phyloP scores from a whole-genome alignment of 495 filamentous ascomycete genomes.

The Polyplosphaeria fusca region DNA sequence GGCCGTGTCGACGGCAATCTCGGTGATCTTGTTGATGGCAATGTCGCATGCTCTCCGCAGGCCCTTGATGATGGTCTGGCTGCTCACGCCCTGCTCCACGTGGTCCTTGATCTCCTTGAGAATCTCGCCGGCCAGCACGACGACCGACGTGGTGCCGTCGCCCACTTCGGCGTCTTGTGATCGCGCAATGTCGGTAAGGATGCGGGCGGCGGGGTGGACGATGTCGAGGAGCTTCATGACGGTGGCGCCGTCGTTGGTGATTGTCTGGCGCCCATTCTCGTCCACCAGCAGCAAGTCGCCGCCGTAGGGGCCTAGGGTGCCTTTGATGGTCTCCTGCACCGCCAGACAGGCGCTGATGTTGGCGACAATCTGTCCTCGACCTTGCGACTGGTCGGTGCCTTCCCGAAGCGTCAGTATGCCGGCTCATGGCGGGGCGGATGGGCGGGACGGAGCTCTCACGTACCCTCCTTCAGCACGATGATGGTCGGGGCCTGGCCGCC shows the following conservation, averaged over 20 bases:
- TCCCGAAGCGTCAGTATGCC: constrained; percentile 23
- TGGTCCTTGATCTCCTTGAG: constrained; percentile 91
- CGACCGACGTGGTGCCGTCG: constrained; percentile 95
- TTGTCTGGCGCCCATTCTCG: constrained; percentile 90
- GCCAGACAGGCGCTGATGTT: constrained; percentile 98
- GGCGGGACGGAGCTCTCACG: constrained; percentile 36
- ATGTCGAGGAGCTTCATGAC: constrained; percentile 99
- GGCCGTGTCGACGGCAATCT: constrained; percentile 85
- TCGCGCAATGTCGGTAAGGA: constrained; percentile 95
- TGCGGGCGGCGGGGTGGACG: constrained; percentile 94
- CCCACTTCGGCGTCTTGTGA: constrained; percentile 99
- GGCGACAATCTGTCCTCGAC: constrained; percentile 93
- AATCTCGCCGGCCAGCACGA: constrained; percentile 93
- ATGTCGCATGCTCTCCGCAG: constrained; percentile 81
- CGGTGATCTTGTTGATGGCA: constrained; percentile 98
- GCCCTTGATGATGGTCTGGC: constrained; percentile 96
- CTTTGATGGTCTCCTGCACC: constrained; percentile 93
- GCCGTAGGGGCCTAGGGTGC: constrained; percentile 94
- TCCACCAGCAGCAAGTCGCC: constrained; percentile 95
- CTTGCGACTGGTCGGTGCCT: constrained; percentile 97
- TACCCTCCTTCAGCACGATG: constrained; percentile 96
- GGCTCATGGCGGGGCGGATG: background rate
- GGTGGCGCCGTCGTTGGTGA: constrained; percentile 98
- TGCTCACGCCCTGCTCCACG: constrained; percentile 95
- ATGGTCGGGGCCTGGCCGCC: constrained; percentile 98